Conservation (phyloP, 331 rosid species). For the Cydonia oblonga region DNA sequence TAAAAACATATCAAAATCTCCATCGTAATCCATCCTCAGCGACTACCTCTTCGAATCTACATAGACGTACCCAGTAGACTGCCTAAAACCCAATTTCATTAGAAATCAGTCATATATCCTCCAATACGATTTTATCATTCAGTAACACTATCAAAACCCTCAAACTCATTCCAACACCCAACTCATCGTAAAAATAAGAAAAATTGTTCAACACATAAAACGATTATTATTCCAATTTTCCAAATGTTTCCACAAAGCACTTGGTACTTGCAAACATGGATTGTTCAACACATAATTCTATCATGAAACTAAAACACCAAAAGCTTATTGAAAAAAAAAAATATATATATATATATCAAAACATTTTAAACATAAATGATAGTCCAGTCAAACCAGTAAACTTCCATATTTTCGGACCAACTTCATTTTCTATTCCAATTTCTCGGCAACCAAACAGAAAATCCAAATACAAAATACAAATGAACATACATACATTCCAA, state of each 20-base stretch:
- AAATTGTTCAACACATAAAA: background rate
- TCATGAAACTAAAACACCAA: too few relatives aligned
- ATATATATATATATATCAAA: too few relatives aligned
- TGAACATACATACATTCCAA: background rate
- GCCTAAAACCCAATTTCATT: slow-evolving; percentile 2
- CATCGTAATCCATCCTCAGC: slow-evolving; percentile 56
- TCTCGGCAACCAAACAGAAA: slow-evolving; percentile 20
- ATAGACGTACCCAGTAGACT: background rate
- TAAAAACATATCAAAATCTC: slow-evolving; percentile 55
- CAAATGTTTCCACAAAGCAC: slow-evolving; percentile 2
- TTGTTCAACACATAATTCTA: too few relatives aligned
- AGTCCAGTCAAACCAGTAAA: background rate
- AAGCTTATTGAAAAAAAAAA: too few relatives aligned
- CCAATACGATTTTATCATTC: background rate
- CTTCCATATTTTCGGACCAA: background rate
- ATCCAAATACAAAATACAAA: background rate
- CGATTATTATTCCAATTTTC: background rate
- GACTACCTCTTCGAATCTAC: too few relatives aligned
- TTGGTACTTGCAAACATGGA: background rate
- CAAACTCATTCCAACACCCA: background rate
- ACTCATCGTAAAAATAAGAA: background rate
- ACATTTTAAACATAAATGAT: background rate
- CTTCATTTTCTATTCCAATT: slow-evolving; percentile 7
- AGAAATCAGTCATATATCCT: background rate
- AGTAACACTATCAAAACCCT: background rate